Evolutionary conservation across 371 early-diverging fungal genomes (phyloP), one percentile per base, ranked within the genome.

Genomic region (Batrachochytrium dendrobatidis): DNA sequence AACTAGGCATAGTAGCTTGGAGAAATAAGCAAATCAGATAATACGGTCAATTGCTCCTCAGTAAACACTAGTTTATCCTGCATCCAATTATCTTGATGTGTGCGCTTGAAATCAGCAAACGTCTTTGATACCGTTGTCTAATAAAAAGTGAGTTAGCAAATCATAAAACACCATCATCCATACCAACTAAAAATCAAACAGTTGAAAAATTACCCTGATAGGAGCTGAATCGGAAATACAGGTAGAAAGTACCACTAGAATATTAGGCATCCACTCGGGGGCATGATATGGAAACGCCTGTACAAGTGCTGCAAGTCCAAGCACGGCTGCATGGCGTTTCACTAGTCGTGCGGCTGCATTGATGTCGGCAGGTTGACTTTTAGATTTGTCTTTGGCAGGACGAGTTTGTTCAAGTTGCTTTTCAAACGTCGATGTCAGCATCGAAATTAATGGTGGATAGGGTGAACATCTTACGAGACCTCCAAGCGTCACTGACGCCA

Each of bases 1-100:
- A 39, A 39, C 39, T n/a, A 39, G 43, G 73, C 73, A 51, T 70
- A 73, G 53, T 73, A 73, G 2, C 61, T 49, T 1, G 70, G 65
- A 3, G 68, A 68, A 20, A 92, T 89, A 39, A 93, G 72, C 83
- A 93, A 82, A 69, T 94, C 92, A 26, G 83, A 83, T 60, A 94
- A 67, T 7, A 86, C 68, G 25, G 84, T 84, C 35, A 89, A 65
- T 64, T 94, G 89, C 18, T 87, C 86, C 49, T 83, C 83, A 1
- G 77, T 81, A 67, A 94, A 94, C 56, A 74, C 73, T 56, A 72
- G 73, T 73, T 81, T 82, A 57, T 94, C 91, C 60, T 92, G 88
- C 53, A 89, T 88, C 95, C 95, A 94, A 2, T 88, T 88, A 62
- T 95, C 95, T 54, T 91, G 91, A 64, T 95, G 95, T 1, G 95